These are phyloP conservation scores for Blastocystis sp. DNA, from an alignment of 352 stramenopile genomes.

Conservation along the genomic window DNA sequence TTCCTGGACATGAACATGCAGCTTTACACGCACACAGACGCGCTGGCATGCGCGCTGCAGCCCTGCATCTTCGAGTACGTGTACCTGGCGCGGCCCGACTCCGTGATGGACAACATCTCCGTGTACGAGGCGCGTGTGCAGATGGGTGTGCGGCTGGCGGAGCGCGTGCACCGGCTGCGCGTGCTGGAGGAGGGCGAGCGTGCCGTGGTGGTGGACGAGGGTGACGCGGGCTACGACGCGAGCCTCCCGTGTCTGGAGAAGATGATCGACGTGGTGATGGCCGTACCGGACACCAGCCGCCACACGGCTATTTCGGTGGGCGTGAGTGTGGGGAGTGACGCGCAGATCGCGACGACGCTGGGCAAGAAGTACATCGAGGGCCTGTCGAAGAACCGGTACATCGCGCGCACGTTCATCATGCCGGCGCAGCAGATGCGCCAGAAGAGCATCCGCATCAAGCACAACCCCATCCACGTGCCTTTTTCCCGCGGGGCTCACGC, in stretches of 20 bases:
- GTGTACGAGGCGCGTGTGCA: slow-evolving; percentile 94
- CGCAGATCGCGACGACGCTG: slow-evolving; percentile 81
- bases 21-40: slow-evolving; percentile 82
- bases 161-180: slow-evolving; percentile 85
- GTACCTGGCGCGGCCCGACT: slow-evolving; percentile 97
- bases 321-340: too few relatives aligned
- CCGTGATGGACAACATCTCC: slow-evolving; percentile 94
- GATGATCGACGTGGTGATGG: slow-evolving; percentile 95
- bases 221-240: slow-evolving; percentile 92
- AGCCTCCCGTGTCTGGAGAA: slow-evolving; percentile 84
- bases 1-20: slow-evolving; percentile 85
- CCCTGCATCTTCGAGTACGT: slow-evolving; percentile 99
- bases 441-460: slow-evolving; percentile 95
- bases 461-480: slow-evolving; percentile 89
- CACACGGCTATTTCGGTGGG: slow-evolving; percentile 79
- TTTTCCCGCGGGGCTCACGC: slow-evolving; percentile 74
- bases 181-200: slow-evolving; percentile 80
- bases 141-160: slow-evolving; percentile 94
- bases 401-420: slow-evolving; percentile 96
- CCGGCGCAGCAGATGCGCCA: slow-evolving; percentile 88
- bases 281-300: slow-evolving; percentile 94
- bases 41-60: slow-evolving; percentile 76
- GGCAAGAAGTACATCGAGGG: slow-evolving; percentile 89
- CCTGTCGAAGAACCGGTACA: slow-evolving; percentile 98
- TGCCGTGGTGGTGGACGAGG: slow-evolving; percentile 91